Evolutionary conservation across 371 early-diverging fungal genomes (phyloP), one percentile per base, ranked within the genome.

Genomic region (Lichtheimia corymbifera): DNA sequence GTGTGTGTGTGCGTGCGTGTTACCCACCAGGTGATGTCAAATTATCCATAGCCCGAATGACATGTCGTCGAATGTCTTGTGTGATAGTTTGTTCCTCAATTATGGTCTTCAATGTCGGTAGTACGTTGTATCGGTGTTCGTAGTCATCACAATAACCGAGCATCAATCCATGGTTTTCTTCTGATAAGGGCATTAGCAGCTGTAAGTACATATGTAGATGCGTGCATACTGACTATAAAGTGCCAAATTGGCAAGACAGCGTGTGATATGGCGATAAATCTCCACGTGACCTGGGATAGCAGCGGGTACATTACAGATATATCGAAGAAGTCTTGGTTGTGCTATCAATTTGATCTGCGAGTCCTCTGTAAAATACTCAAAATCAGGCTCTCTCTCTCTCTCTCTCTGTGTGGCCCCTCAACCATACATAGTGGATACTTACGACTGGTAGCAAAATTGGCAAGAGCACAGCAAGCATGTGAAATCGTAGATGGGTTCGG

Each of bases 361-460:
- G 61, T 84, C 84, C 61, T 66, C 77, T 79, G 61, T 20, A 59
- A 24, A 28, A 28, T 49, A 42, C n/a, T 42, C 41, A 50, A 50
- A 51, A 51, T 24, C 18, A 15, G 35, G 11, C 11, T 6, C 35
- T 11, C 9, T 1, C 11, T 11, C 5, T 35, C 6, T 6, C 35
- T 11, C 9, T 1, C 11, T 11, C 5, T 35, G 3, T 6, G 7
- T 30, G 2, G 27, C 5, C 7, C 28, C 4, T 28, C 7, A 4
- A 4, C 4, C 7, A 2, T 35, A 5, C 9, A 35, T 35, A 9
- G n/a, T n/a, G 35, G 13, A 22, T 15, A 59, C 62, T 55, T 64
- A 59, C 83, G 74, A 55, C 82, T 86, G 15, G 86, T 86, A 1
- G 86, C 86, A 74, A 86, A 71, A 55, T 86, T 86, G 18, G 86